Conservation (phyloP, 257 asterid species). For the Nicotiana tomentosiformis region DNA sequence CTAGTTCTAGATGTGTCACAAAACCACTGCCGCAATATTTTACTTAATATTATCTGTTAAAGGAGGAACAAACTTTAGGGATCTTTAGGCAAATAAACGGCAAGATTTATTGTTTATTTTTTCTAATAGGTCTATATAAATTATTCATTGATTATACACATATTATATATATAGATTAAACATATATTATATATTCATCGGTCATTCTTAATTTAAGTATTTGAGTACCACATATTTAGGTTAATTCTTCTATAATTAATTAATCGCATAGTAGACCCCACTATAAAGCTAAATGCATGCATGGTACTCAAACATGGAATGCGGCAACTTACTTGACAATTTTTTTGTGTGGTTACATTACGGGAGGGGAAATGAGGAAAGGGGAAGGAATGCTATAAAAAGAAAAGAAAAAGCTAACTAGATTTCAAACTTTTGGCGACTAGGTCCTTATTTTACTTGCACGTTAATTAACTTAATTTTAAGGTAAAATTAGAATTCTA, state of each 20-base stretch:
- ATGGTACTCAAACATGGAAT: not conserved
- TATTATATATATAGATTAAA: too few species aligned
- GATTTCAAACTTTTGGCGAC: not conserved
- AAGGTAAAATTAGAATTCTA: not conserved
- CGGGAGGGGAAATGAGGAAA: not conserved
- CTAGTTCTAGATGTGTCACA: not conserved
- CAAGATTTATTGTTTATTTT: too few species aligned
- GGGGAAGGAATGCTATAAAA: not conserved
- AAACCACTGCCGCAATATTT: not conserved
- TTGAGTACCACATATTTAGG: too few species aligned
- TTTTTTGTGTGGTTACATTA: not conserved
- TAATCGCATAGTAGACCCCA: not conserved
- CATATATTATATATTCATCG: too few species aligned
- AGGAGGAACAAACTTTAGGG: not conserved
- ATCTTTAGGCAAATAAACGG: too few species aligned
- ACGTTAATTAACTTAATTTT: not conserved
- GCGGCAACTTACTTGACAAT: not conserved
- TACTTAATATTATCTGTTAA: not conserved
- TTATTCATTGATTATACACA: too few species aligned
- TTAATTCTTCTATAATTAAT: not conserved
- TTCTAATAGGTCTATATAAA: too few species aligned
- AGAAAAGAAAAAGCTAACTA: not conserved
- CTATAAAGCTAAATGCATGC: not conserved
- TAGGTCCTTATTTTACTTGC: not conserved
- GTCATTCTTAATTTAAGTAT: too few species aligned